Percentiles rank a stretch among this genome's conserved stretches.
Conservation (phyloP, 768 basidiomycete genomes). For the Boletus tylopilopsis region DNA sequence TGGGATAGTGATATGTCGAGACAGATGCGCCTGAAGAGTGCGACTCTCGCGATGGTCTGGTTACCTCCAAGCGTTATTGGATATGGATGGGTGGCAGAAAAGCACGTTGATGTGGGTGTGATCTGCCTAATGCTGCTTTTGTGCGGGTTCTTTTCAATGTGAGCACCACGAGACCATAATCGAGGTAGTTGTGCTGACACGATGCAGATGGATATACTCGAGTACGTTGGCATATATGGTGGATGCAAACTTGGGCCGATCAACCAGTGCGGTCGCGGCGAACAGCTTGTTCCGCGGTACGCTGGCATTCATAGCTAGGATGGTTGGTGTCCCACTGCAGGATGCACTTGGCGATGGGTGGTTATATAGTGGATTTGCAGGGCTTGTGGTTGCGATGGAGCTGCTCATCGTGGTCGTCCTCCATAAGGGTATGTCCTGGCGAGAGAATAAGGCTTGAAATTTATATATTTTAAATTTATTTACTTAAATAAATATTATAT, state of each 20-base stretch:
- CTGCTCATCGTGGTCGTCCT: conserved; percentile 57
- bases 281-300: conserved; percentile 77
- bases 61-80: conserved; percentile 58
- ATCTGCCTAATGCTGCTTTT: conserved; percentile 71
- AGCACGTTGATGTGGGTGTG: conserved; percentile 60
- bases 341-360: conserved; percentile 75
- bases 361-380: conserved; percentile 66
- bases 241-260: conserved; percentile 80
- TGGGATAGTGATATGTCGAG: not conserved
- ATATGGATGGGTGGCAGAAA: conserved; percentile 72
- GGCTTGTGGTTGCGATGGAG: conserved; percentile 50
- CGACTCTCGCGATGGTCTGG: conserved; percentile 49
- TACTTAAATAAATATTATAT: conserved; percentile 8
- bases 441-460: conserved; percentile 34
- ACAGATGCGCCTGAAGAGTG: conserved; percentile 72
- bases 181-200: conserved; percentile 1
- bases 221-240: conserved; percentile 81
- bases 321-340: conserved; percentile 74
- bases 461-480: not conserved
- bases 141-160: conserved; percentile 75
- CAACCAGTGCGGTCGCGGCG: conserved; percentile 67
- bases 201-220: conserved; percentile 52
- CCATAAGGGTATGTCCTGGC: conserved; percentile 58
- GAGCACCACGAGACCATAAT: conserved; percentile 20
- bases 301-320: conserved; percentile 63